Conservation (phyloP, 495 filamentous ascomycete genomes). For the Tuber umbilicatum region DNA sequence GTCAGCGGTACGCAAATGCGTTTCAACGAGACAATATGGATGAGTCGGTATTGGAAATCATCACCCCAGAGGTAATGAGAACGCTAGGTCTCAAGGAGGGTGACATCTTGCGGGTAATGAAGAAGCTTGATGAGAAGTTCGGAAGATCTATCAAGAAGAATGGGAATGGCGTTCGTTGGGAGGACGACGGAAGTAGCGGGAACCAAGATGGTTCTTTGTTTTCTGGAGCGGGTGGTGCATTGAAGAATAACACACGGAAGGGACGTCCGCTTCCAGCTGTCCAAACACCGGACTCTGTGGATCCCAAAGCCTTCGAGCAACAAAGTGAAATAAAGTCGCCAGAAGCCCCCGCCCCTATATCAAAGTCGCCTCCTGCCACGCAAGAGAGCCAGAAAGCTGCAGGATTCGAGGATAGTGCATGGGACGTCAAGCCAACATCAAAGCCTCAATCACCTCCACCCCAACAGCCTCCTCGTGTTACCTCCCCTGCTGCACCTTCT, state of each 20-base stretch:
- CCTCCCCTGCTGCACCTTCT: slow-evolving; percentile 46
- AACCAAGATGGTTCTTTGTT: slow-evolving; percentile 63
- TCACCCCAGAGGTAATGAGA: slow-evolving; percentile 70
- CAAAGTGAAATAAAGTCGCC: slow-evolving; percentile 42
- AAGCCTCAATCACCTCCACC: slow-evolving; percentile 42
- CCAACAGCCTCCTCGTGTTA: slow-evolving; percentile 39
- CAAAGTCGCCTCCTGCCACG: slow-evolving; percentile 45
- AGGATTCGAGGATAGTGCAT: slow-evolving; percentile 95
- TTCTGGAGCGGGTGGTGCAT: slow-evolving; percentile 76
- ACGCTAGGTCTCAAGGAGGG: slow-evolving; percentile 88
- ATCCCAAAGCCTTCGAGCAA: slow-evolving; percentile 75
- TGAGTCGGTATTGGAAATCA: slow-evolving; percentile 78
- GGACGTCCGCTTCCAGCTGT: slow-evolving; percentile 77
- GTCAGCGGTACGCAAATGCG: slow-evolving; percentile 84
- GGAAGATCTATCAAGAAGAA: slow-evolving; percentile 54
- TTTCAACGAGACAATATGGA: slow-evolving; percentile 92
- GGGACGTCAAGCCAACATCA: slow-evolving; percentile 89
- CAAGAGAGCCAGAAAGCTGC: slow-evolving; percentile 49
- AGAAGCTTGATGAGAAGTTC: slow-evolving; percentile 75
- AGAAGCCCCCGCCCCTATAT: slow-evolving; percentile 40
- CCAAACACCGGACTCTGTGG: slow-evolving; percentile 76
- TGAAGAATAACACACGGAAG: slow-evolving; percentile 94
- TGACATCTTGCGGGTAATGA: slow-evolving; percentile 92
- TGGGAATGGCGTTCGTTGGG: slow-evolving; percentile 52
- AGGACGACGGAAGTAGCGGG: slow-evolving; percentile 46